These are phyloP conservation scores for Saturnispora besseyi DNA, from an alignment of 805 yeast species.

Conservation along the genomic window DNA sequence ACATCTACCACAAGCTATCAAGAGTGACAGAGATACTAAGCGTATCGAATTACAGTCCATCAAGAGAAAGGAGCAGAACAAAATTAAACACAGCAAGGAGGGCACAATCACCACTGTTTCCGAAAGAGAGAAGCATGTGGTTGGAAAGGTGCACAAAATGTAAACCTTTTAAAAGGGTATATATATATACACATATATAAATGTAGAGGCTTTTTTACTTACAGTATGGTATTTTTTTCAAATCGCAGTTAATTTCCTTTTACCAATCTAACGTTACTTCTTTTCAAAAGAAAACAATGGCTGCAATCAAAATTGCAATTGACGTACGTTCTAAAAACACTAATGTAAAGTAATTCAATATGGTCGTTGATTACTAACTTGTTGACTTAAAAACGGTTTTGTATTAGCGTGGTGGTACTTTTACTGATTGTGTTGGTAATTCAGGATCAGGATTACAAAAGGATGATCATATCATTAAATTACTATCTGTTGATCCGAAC, in stretches of 20 bases:
- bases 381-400: neutral
- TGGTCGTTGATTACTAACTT: neutral
- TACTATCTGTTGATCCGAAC: constrained; percentile 79
- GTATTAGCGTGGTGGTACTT: constrained; percentile 70
- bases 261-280: neutral
- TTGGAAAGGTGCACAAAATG: constrained; percentile 64
- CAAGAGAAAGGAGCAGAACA: constrained; percentile 76
- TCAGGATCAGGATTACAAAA: constrained; percentile 40
- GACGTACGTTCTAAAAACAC: constrained; percentile 11
- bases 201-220: neutral
- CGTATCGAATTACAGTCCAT: constrained; percentile 59
- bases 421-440: constrained; percentile 64
- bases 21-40: constrained; percentile 85
- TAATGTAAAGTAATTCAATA: neutral
- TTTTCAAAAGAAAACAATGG: neutral
- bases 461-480: constrained; percentile 61
- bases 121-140: constrained; percentile 81
- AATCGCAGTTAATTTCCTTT: too few relatives aligned
- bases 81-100: constrained; percentile 66
- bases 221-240: neutral
- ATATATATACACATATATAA: neutral
- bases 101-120: constrained; percentile 48
- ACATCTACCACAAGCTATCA: constrained; percentile 79
- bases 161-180: constrained; percentile 1
- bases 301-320: constrained; percentile 14